phyloP scores from a whole-genome alignment of 148 eudicot species.

The Silene conica region DNA sequence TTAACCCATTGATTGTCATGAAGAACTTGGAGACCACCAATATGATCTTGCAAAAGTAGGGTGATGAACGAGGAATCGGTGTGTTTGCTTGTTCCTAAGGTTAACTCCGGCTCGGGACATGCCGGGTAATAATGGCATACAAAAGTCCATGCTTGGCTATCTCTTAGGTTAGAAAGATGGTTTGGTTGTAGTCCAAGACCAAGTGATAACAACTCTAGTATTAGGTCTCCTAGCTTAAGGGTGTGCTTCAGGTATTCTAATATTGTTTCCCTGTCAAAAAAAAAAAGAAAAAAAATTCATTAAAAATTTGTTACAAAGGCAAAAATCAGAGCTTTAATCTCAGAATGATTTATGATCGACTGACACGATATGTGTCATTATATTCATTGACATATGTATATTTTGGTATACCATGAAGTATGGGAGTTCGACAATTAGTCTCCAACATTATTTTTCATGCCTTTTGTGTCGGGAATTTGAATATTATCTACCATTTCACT shows the following conservation, averaged over 20 bases:
- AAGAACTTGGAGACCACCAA: conserved; percentile 46
- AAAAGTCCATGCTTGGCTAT: conserved; percentile 19
- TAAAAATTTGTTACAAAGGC: too few species aligned
- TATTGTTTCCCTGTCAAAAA: conserved; percentile 13
- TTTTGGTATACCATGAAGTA: too few species aligned
- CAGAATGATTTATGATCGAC: too few species aligned
- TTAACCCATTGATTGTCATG: conserved; percentile 42
- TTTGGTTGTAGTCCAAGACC: conserved; percentile 35
- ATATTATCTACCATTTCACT: too few species aligned
- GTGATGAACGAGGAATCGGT: conserved; percentile 35
- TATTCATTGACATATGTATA: too few species aligned
- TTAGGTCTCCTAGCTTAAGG: conserved; percentile 1
- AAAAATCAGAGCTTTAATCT: too few species aligned
- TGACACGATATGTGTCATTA: too few species aligned
- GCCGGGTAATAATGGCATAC: conserved; percentile 42
- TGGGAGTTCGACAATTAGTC: too few species aligned
- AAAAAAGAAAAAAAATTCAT: too few species aligned
- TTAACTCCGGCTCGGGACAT: conserved; percentile 48
- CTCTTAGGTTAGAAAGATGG: conserved; percentile 25
- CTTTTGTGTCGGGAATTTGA: too few species aligned
- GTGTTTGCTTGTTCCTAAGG: conserved; percentile 39
- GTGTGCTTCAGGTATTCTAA: conserved; percentile 4
- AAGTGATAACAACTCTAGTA: conserved; percentile 33
- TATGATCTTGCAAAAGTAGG: conserved; percentile 34
- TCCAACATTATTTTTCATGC: too few species aligned